Percentiles rank a stretch among this genome's conserved stretches.
Evolutionary conservation across 139 green algal genomes (phyloP).

Genomic region (Chlorella sp.): DNA sequence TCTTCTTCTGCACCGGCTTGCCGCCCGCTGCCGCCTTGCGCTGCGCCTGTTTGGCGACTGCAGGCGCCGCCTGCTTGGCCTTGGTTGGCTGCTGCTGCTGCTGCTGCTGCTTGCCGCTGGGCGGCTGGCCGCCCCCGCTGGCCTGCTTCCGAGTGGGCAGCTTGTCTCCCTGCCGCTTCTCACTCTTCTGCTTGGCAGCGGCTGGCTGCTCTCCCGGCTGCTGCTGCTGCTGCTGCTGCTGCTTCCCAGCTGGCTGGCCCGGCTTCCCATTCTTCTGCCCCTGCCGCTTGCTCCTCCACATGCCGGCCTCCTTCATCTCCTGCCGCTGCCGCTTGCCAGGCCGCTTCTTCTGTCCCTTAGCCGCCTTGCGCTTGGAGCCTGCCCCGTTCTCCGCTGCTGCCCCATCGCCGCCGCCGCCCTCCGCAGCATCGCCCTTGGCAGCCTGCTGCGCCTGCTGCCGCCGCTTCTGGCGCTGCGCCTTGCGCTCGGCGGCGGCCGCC

Average conservation of each 20-base stretch:
- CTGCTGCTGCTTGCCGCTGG: neutral
- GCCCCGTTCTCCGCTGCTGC: neutral
- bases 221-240: neutral
- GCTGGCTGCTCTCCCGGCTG: neutral
- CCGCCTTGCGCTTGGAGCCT: neutral
- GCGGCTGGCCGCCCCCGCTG: neutral
- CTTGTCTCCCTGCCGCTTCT: neutral
- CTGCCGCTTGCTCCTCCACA: constrained; percentile 18
- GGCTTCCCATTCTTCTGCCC: neutral
- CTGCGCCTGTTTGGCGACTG: neutral
- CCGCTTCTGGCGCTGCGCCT: constrained; percentile 6
- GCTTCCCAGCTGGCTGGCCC: neutral
- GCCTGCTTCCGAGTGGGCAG: neutral
- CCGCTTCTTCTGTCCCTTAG: constrained; percentile 4
- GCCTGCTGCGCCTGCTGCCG: constrained; percentile 4
- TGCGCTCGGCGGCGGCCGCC: neutral
- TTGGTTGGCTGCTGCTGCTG: neutral
- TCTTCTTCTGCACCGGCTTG: neutral
- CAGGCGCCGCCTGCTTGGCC: neutral
- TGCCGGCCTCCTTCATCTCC: constrained; percentile 28
- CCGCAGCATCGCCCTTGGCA: neutral
- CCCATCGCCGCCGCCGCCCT: neutral
- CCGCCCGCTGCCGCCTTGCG: neutral
- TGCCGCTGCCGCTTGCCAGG: constrained; percentile 52
- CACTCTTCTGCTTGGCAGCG: neutral